A percentile compares a stretch with the other conserved stretches of the same genome.
Evolutionary conservation across 768 basidiomycete species (phyloP).

Genomic region (Boletellus emodensis): DNA sequence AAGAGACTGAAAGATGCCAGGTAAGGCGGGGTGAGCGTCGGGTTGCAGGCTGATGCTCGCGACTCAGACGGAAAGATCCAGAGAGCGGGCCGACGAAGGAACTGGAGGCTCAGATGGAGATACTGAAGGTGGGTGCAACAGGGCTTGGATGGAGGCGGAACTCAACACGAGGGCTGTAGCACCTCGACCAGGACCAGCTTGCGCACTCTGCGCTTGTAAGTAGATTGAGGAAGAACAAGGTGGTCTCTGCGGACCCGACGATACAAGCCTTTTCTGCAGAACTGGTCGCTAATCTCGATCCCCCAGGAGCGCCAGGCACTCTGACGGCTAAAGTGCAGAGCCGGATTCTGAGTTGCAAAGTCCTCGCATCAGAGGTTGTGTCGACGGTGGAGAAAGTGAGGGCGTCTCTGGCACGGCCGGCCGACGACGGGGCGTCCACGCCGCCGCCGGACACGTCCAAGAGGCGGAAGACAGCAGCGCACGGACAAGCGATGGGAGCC

Average conservation of each 20-base stretch:
- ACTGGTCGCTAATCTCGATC: conserved; percentile 35
- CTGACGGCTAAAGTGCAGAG: conserved; percentile 59
- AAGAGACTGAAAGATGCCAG: conserved; percentile 73
- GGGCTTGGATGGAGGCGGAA: background rate
- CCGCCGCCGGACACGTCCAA: background rate
- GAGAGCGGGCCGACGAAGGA: conserved; percentile 40
- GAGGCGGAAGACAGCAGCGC: background rate
- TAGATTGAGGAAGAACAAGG: conserved; percentile 71
- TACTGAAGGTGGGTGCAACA: conserved; percentile 56
- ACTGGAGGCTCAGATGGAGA: conserved; percentile 56
- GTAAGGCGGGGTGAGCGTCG: conserved; percentile 36
- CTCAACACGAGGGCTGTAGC: conserved; percentile 35
- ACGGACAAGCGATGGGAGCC: no score
- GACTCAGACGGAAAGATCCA: conserved; percentile 35
- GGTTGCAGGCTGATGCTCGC: conserved; percentile 1
- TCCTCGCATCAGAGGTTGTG: conserved; percentile 57
- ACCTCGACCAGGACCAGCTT: conserved; percentile 52
- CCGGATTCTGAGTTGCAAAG: conserved; percentile 72
- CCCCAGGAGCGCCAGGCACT: conserved; percentile 39
- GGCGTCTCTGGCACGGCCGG: conserved; percentile 31
- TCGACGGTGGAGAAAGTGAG: conserved; percentile 49
- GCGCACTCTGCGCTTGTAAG: conserved; percentile 63
- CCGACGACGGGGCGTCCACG: conserved; percentile 16
- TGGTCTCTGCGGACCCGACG: conserved; percentile 47
- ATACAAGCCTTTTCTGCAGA: conserved; percentile 47